Evolutionary conservation across 306 rosid genomes (phyloP).

Genomic region (Gillenia trifoliata): DNA sequence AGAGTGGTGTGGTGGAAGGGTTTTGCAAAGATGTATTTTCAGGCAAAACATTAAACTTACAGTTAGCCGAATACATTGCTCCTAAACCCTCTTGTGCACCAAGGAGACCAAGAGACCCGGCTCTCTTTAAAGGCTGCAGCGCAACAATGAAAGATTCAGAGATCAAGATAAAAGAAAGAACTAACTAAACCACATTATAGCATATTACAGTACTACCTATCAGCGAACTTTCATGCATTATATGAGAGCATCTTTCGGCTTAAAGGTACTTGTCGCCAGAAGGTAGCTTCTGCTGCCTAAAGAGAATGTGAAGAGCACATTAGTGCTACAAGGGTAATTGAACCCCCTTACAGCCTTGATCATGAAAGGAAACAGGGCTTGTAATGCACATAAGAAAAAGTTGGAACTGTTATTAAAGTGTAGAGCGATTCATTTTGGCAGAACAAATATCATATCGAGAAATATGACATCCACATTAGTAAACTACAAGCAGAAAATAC

Average conservation of each 20-base stretch:
- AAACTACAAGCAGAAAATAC: not conserved
- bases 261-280: not conserved
- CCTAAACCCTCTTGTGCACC: not conserved
- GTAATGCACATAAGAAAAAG: not conserved
- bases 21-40: not conserved
- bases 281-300: not conserved
- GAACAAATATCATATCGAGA: not conserved
- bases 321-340: not conserved
- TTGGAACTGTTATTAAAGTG: slow-evolving; percentile 2
- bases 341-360: not conserved
- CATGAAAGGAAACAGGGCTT: not conserved
- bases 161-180: not conserved
- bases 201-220: not conserved
- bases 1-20: not conserved
- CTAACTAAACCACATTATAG: not conserved
- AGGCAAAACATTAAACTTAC: not conserved
- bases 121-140: not conserved
- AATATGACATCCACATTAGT: not conserved
- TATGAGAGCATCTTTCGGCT: not conserved
- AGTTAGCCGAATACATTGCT: not conserved
- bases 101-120: not conserved
- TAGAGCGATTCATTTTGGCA: not conserved
- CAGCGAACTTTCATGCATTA: not conserved
- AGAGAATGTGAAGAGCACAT: not conserved
- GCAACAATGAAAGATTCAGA: not conserved